Evolutionary conservation across 78 protist species (phyloP), one percentile per base, ranked within the genome.

Genomic region (Dictyostelium citrinum): DNA sequence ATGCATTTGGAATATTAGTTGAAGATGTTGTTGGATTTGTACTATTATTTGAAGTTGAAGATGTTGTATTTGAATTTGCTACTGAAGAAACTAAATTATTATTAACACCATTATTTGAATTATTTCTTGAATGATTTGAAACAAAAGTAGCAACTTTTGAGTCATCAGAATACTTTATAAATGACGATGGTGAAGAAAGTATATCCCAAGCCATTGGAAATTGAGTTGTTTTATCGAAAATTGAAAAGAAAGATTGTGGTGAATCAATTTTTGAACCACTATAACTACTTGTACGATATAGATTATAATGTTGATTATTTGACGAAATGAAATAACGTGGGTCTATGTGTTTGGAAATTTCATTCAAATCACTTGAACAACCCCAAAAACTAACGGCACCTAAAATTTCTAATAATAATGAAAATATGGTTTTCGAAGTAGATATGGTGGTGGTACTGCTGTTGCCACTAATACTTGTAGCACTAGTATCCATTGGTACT

Each of bases 301-400:
- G 61, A 35, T 88, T 88, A 55, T 67, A 88, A 11, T 64, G 72
- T 55, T 55, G 64, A 76, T 88, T 88, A 20, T 58, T 39, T 8
- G 86, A 61, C 0, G 85, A 60, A 33, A 88, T 88, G 31, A 88
- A 88, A 83, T 61, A 88, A 11, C 93, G 46, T 39, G 93, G 93
- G 49, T 88, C 93, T 10, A 88, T 78, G 35, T 88, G 80, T 31
- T 88, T 76, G 29, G 93, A 58, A 27, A 82, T 88, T 20, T 88
- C 93, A 14, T 60, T 24, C 5, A 88, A 61, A 67, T 88, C 93
- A 24, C 51, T 35, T 5, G 93, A 79, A 29, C 86, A 88, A 5
- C 85, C 92, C 93, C 93, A 88, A 78, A 78, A 88, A 35, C 93
- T 60, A 22, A 78, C 83, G 0, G 93, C 93, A 8, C 93, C 93